These are phyloP conservation scores for Diaporthe vexans DNA, from an alignment of 2,329 filamentous ascomycete genomes.

Conservation along the genomic window DNA sequence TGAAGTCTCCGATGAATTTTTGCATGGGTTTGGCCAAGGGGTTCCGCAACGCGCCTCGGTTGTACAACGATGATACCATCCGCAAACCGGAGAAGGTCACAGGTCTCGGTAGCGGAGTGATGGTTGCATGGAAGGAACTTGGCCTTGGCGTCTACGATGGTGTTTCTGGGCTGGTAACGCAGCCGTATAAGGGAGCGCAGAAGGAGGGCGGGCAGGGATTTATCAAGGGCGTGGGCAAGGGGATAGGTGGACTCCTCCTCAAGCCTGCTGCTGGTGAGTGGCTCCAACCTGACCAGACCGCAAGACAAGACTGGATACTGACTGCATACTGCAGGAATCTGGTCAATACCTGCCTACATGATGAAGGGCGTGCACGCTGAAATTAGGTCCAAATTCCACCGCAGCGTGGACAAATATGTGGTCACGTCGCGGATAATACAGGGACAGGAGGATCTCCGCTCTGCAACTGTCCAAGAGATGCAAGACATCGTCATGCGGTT, in stretches of 20 bases:
- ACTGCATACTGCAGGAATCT: slow-evolving; percentile 62
- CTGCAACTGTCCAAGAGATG: slow-evolving; percentile 69
- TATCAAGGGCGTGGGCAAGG: slow-evolving; percentile 85
- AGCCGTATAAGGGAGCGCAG: slow-evolving; percentile 74
- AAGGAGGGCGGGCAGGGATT: slow-evolving; percentile 70
- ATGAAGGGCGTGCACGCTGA: slow-evolving; percentile 88
- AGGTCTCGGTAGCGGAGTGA: slow-evolving; percentile 80
- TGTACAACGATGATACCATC: slow-evolving; percentile 89
- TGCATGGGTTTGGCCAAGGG: slow-evolving; percentile 86
- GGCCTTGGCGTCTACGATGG: slow-evolving; percentile 85
- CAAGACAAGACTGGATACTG: background rate
- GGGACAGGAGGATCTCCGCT: slow-evolving; percentile 75
- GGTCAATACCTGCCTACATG: slow-evolving; percentile 82
- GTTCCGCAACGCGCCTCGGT: slow-evolving; percentile 87
- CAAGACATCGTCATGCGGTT: slow-evolving; percentile 76
- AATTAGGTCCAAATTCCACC: slow-evolving; percentile 78
- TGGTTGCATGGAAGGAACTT: slow-evolving; percentile 83
- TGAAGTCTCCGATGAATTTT: slow-evolving; percentile 88
- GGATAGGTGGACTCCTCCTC: slow-evolving; percentile 83
- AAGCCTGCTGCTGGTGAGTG: slow-evolving; percentile 83
- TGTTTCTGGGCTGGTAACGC: slow-evolving; percentile 83
- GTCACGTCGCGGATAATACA: slow-evolving; percentile 82
- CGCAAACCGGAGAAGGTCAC: slow-evolving; percentile 85
- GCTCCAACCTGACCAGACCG: background rate
- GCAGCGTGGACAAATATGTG: slow-evolving; percentile 83